Evolutionary conservation across 2,329 filamentous ascomycete genomes (phyloP), one percentile per base, ranked within the genome.

Genomic region (Aureobasidium sp.): DNA sequence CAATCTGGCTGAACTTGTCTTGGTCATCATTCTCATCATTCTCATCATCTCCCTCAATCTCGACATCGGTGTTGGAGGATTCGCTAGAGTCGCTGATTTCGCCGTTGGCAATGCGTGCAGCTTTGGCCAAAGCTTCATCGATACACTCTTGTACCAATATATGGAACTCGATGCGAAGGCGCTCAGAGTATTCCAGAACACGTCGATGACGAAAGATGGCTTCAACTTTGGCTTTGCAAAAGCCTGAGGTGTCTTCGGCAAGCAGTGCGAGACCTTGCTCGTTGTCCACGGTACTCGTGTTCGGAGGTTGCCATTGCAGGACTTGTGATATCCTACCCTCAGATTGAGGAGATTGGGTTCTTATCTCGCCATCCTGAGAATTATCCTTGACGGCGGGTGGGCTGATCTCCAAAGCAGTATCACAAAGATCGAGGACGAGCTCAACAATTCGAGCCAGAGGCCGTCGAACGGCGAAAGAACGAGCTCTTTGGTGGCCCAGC

Each of bases 81-180:
- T 69, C 73, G 14, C 78, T 75, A 0, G 88, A 91, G 63, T 94
- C 90, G 58, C 86, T 91, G 14, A 94, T 72, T 49, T 90, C 83
- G 10, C 91, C 91, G 38, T 88, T 84, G 40, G 89, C 89, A 60
- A 96, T 91, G 45, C 85, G 85, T 53, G 88, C 87, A 50, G 93
- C 90, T 69, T 97, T 96, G 59, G 81, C 81, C 70, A 97, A 79
- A 7, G 93, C 93, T 57, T 89, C 90, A 56, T 94, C 85, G 49
- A 98, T 95, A 66, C 93, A 98, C 62, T 96, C 89, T 64, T 97
- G 89, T 2, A 98, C 91, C 55, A 96, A 77, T 22, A 94, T 81
- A 24, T 91, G 86, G 63, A 96, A 95, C 64, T 98, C 93, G 41
- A 96, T 80, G 3, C 94, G 87, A 58, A 98, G 95, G 27, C 94